These are phyloP conservation scores for Monascus ruber DNA, from an alignment of 2,329 filamentous ascomycete genomes.

Conservation along the genomic window DNA sequence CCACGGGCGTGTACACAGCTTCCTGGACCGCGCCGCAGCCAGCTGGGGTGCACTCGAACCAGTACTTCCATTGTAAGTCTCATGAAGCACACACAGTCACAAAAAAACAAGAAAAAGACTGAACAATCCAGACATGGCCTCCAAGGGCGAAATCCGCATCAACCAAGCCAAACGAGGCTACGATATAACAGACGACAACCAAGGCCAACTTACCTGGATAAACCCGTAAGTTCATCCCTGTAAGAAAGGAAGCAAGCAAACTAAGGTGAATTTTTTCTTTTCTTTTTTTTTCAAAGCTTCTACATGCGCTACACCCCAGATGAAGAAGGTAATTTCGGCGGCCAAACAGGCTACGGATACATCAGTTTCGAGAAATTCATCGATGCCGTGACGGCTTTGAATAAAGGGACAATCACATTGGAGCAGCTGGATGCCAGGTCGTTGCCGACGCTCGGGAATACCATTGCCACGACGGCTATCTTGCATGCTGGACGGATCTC, in stretches of 20 bases:
- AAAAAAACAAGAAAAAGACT: background rate
- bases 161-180: conserved; percentile 93
- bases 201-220: conserved; percentile 60
- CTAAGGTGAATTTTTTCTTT: background rate
- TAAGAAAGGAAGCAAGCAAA: background rate
- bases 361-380: conserved; percentile 94
- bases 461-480: conserved; percentile 82
- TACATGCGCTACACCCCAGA: conserved; percentile 93
- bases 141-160: conserved; percentile 72
- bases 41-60: conserved; percentile 90
- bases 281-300: conserved; percentile 39
- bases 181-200: conserved; percentile 76
- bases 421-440: conserved; percentile 69
- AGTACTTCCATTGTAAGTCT: conserved; percentile 71
- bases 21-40: conserved; percentile 90
- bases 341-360: conserved; percentile 86
- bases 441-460: conserved; percentile 77
- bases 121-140: conserved; percentile 51
- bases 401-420: conserved; percentile 59
- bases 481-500: conserved; percentile 75
- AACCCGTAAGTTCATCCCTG: conserved; percentile 51
- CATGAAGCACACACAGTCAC: background rate
- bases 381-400: conserved; percentile 69
- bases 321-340: conserved; percentile 87
- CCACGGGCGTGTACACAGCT: conserved; percentile 83